A percentile compares a stretch with the other conserved stretches of the same genome.
Conservation (phyloP, 2,329 filamentous ascomycete species). For the Penicillium olsonii region DNA sequence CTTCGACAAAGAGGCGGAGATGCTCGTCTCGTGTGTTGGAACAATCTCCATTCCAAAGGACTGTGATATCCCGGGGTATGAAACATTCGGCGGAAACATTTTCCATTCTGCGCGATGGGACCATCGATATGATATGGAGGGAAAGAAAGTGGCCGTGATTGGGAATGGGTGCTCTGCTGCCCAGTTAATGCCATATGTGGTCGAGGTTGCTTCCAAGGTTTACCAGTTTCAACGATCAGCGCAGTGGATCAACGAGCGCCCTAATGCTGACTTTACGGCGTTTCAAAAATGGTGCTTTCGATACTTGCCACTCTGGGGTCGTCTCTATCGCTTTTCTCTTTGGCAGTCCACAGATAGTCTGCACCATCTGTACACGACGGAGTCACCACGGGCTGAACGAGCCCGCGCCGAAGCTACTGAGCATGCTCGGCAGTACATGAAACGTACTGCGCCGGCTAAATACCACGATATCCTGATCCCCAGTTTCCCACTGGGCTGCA, state of each 20-base stretch:
- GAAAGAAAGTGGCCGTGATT: constrained; percentile 29
- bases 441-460: constrained; percentile 16
- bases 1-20: constrained; percentile 16
- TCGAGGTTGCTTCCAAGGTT: constrained; percentile 20
- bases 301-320: background rate
- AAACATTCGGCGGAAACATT: constrained; percentile 38
- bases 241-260: constrained; percentile 13
- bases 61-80: constrained; percentile 19
- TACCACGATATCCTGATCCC: constrained; percentile 22
- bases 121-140: constrained; percentile 23
- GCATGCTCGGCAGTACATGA: constrained; percentile 21
- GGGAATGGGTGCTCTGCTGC: constrained; percentile 53
- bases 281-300: constrained; percentile 6
- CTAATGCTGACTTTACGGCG: constrained; percentile 3
- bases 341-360: constrained; percentile 22
- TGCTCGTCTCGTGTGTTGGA: constrained; percentile 28
- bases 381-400: constrained; percentile 12
- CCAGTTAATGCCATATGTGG: constrained; percentile 25
- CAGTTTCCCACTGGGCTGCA: constrained; percentile 22
- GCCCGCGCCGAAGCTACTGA: constrained; percentile 13
- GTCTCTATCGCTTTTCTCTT: constrained; percentile 10
- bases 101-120: constrained; percentile 33
- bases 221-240: constrained; percentile 27
- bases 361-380: constrained; percentile 20
- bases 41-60: constrained; percentile 20